Base-by-base conservation (phyloP, 805 yeast species). In the Isabelozyma gotoi region DNA sequence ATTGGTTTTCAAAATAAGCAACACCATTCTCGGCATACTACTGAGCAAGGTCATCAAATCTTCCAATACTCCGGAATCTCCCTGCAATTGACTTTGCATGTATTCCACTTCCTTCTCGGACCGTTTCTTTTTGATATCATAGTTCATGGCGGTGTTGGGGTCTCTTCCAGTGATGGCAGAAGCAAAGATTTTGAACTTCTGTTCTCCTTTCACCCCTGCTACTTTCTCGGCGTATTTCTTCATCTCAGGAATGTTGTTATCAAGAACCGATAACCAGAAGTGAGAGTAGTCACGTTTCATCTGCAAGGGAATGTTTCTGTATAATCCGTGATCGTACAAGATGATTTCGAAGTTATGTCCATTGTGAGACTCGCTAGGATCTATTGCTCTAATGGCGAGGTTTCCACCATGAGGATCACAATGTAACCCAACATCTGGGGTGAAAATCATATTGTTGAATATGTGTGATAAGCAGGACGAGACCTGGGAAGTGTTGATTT, bases 401-500 rank as follows among this genome's bases (percentile, higher is more conserved):
- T 94, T 94, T 0, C 99, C 99, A 8, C 96, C 96, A 62, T 94
- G 99, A 1, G 99, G 99, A 62, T 94, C 99, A 68, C 99, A 94
- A 62, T 94, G 99, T 35, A 94, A 78, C 0, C 92, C 88, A 17
- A 89, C 96, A 19, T 82, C 84, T 0, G 97, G 96, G 2, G 95
- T 85, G 69, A 94, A 94, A 33, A 94, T 89, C 99, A 94, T 94
- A 57, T 82, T 84, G 68, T 92, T 88, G 72, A 94, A 94, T 20
- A 89, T 83, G 54, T 92, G 96, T 0, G 97, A 82, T 32, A 94
- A 72, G 60, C 97, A 92, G 5, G 84, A 68, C 2, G 95, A 84
- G 7, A 94, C 96, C 49, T 87, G 86, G 0, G 84, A 78, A 18
- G 95, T 71, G 16, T 87, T 80, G 38, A 94, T 88, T 32, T 77